These are phyloP conservation scores for Suhomyces sp. DNA, from an alignment of 805 yeast species.

Conservation along the genomic window DNA sequence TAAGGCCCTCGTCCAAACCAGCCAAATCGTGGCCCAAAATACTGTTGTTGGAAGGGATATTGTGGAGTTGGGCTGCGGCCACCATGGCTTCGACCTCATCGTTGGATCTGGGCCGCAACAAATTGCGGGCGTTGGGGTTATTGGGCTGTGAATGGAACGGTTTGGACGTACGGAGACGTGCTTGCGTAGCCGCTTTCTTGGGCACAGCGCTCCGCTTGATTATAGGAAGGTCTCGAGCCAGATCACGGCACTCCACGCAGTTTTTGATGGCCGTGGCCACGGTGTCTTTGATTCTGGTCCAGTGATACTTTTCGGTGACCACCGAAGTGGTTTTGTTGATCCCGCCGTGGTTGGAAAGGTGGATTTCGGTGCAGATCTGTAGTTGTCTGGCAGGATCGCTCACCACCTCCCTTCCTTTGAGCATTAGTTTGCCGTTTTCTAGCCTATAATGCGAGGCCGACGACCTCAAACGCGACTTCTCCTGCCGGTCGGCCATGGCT, in stretches of 20 bases:
- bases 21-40: constrained; percentile 41
- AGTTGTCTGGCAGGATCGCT: constrained; percentile 71
- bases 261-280: constrained; percentile 74
- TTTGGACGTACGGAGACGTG: not conserved
- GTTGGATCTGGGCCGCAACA: constrained; percentile 14
- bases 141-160: constrained; percentile 6
- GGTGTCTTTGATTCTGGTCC: constrained; percentile 88
- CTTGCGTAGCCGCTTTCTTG: constrained; percentile 14
- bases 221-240: constrained; percentile 20
- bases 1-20: constrained; percentile 44
- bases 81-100: constrained; percentile 37
- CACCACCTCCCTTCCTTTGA: constrained; percentile 82
- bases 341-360: constrained; percentile 73
- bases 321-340: constrained; percentile 81
- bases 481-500: constrained; percentile 73
- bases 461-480: constrained; percentile 82
- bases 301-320: constrained; percentile 78
- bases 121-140: constrained; percentile 20
- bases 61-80: constrained; percentile 25
- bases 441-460: constrained; percentile 74
- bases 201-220: constrained; percentile 11
- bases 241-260: constrained; percentile 72
- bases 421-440: constrained; percentile 66
- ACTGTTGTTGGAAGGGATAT: constrained; percentile 22
- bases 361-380: constrained; percentile 69